Evolutionary conservation across 345 rosid genomes (phyloP).

Genomic region (Aquilaria yunnanensis): DNA sequence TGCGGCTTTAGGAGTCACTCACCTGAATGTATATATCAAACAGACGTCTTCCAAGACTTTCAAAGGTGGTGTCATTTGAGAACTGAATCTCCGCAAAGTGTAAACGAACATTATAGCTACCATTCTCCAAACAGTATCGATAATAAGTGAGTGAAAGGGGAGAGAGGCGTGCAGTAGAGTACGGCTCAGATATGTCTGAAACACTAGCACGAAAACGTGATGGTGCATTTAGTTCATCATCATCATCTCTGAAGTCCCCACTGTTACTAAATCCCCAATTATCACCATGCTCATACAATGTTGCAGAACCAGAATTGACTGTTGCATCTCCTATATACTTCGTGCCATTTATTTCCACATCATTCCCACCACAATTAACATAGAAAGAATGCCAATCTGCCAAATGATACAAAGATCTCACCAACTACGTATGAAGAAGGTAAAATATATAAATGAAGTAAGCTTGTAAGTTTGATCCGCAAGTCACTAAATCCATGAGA

Average conservation of each 20-base stretch:
- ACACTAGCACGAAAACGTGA: conserved; percentile 3
- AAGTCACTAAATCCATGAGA: neutral
- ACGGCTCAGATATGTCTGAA: conserved; percentile 17
- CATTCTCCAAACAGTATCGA: conserved; percentile 35
- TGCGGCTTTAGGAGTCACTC: neutral
- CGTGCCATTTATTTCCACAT: conserved; percentile 18
- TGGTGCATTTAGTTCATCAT: conserved; percentile 22
- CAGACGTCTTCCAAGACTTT: conserved; percentile 35
- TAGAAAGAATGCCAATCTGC: conserved; percentile 17
- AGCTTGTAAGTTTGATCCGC: neutral
- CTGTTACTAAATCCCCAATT: conserved; percentile 71
- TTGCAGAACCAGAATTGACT: conserved; percentile 46
- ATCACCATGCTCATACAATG: conserved; percentile 24
- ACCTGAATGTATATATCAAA: conserved; percentile 44
- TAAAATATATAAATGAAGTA: neutral
- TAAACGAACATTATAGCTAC: conserved; percentile 28
- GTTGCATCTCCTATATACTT: conserved; percentile 51
- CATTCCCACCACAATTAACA: conserved; percentile 64
- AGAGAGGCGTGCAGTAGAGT: conserved; percentile 26
- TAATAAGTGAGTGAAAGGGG: conserved; percentile 42
- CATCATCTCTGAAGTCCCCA: conserved; percentile 67
- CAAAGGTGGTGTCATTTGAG: conserved; percentile 22
- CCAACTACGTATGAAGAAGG: neutral
- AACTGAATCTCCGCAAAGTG: conserved; percentile 40
- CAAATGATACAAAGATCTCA: neutral